Percentiles rank a stretch among this genome's conserved stretches.
Evolutionary conservation across 2,329 filamentous ascomycete genomes (phyloP).

Genomic region (Aspergillus melleus): DNA sequence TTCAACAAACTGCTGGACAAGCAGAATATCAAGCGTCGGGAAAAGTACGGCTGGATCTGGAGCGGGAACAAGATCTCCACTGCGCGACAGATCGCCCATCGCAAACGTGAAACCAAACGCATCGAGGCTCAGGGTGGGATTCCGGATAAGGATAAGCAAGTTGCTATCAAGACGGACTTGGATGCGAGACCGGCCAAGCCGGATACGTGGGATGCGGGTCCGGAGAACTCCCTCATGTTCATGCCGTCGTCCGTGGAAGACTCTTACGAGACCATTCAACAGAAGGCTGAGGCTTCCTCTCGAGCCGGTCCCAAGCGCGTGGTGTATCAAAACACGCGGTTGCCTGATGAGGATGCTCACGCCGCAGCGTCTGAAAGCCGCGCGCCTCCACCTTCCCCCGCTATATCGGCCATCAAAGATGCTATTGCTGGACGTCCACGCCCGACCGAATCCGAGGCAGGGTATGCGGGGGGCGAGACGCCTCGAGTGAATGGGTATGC

Average conservation of each 20-base stretch:
- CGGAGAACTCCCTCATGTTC: slow-evolving; percentile 90
- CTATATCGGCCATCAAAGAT: slow-evolving; percentile 78
- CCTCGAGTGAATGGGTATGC: slow-evolving; percentile 90
- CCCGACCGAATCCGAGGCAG: slow-evolving; percentile 58
- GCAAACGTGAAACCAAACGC: slow-evolving; percentile 64
- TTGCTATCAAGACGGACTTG: slow-evolving; percentile 61
- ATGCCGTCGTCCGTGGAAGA: slow-evolving; percentile 52
- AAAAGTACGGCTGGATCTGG: slow-evolving; percentile 89
- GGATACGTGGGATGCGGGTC: slow-evolving; percentile 71
- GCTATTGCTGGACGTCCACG: slow-evolving; percentile 75
- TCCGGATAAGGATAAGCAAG: slow-evolving; percentile 55
- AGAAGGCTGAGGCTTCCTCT: slow-evolving; percentile 69
- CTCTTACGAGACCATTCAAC: slow-evolving; percentile 59
- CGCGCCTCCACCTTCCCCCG: slow-evolving; percentile 71
- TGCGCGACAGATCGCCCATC: slow-evolving; percentile 60
- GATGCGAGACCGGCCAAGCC: slow-evolving; percentile 75
- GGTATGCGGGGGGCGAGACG: slow-evolving; percentile 68
- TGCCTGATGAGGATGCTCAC: slow-evolving; percentile 53
- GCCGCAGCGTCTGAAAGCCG: slow-evolving; percentile 31
- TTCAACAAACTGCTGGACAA: slow-evolving; percentile 91
- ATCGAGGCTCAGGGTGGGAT: slow-evolving; percentile 65
- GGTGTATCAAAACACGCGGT: slow-evolving; percentile 78
- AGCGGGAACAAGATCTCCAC: slow-evolving; percentile 76
- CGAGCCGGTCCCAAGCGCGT: slow-evolving; percentile 75
- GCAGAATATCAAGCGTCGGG: slow-evolving; percentile 79